Conservation (phyloP, 1,284 basidiomycete genomes). For the Caloboletus firmus region DNA sequence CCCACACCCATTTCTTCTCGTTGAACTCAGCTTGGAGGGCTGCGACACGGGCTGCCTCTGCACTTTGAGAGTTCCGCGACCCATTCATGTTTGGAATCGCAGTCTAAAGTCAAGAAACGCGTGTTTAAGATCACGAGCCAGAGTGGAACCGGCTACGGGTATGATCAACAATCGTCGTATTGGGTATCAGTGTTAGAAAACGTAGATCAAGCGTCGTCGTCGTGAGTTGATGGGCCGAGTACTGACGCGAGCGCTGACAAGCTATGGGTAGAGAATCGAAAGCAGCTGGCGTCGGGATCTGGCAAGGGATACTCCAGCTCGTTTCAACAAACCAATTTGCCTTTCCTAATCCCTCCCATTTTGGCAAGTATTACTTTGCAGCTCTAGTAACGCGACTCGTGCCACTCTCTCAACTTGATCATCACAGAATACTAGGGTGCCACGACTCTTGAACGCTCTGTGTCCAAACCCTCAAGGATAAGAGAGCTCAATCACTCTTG, state of each 20-base stretch:
- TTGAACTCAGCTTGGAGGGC: slow-evolving; percentile 93
- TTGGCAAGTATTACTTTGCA: slow-evolving; percentile 11
- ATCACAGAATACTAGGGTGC: no score
- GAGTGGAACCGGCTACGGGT: slow-evolving; percentile 1
- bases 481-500: not conserved
- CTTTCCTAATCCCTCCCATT: slow-evolving; percentile 12
- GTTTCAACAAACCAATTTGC: slow-evolving; percentile 2
- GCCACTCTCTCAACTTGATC: no score
- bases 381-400: no score
- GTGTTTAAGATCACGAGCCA: slow-evolving; percentile 7
- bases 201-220: slow-evolving; percentile 4
- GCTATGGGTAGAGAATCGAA: not conserved
- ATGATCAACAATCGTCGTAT: not conserved
- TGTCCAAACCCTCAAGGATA: not conserved
- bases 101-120: slow-evolving; percentile 13
- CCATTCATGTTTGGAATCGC: slow-evolving; percentile 44
- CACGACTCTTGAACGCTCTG: no score
- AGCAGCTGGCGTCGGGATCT: not conserved
- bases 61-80: slow-evolving; percentile 56
- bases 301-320: not conserved
- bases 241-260: not conserved
- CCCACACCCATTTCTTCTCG: slow-evolving; percentile 98
- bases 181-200: slow-evolving; percentile 10
- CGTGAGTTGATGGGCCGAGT: not conserved
- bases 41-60: slow-evolving; percentile 75